Evolutionary conservation across 2,329 filamentous ascomycete species (phyloP).

Genomic region (Colletotrichum orbiculare): DNA sequence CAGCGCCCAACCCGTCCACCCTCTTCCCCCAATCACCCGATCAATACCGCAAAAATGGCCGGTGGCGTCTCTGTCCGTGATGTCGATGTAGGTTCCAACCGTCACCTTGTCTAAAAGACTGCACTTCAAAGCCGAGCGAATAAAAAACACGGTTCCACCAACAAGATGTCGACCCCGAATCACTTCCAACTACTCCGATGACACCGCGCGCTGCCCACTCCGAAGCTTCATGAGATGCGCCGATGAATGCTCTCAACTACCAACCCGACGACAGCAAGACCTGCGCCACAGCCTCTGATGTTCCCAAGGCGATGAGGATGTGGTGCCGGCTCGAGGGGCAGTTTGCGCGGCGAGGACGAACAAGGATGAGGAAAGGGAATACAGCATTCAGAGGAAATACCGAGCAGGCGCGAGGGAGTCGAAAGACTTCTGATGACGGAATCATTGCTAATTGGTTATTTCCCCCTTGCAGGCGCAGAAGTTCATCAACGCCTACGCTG

Average conservation of each 20-base stretch:
- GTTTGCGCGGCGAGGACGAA: neutral
- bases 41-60: constrained; percentile 76
- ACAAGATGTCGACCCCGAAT: neutral
- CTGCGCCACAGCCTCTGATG: too few relatives aligned
- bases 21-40: constrained; percentile 40
- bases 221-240: neutral
- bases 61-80: constrained; percentile 86
- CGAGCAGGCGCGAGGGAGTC: constrained; percentile 79
- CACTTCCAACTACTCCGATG: constrained; percentile 18
- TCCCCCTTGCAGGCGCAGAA: constrained; percentile 77
- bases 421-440: constrained; percentile 80
- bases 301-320: too few relatives aligned
- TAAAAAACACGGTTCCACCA: constrained; percentile 17
- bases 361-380: constrained; percentile 40
- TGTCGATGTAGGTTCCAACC: constrained; percentile 76
- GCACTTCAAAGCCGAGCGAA: constrained; percentile 11
- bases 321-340: neutral
- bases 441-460: constrained; percentile 72
- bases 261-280: too few relatives aligned
- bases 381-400: constrained; percentile 31
- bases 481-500: constrained; percentile 88
- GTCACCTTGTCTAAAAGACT: constrained; percentile 37
- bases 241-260: too few relatives aligned
- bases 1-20: constrained; percentile 43
- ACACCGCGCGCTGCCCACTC: constrained; percentile 21